A percentile compares a stretch with the other conserved stretches of the same genome.
Conservation (phyloP, 2,329 filamentous ascomycete species). For the Emmonsia crescens region DNA sequence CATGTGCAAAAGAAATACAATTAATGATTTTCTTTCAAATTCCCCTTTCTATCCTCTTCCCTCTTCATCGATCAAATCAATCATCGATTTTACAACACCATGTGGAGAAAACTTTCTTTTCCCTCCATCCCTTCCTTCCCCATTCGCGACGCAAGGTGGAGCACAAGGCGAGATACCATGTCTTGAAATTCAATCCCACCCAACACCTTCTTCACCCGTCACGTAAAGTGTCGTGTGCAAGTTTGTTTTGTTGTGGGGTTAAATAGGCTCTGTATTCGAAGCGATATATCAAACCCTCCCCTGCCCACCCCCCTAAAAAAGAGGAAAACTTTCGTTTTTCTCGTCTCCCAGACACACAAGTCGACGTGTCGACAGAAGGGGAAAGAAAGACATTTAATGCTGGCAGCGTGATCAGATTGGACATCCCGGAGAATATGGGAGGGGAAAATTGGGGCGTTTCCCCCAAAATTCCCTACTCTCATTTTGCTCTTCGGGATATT, state of each 20-base stretch:
- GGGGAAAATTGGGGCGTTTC: neutral
- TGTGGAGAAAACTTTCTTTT: too few species aligned
- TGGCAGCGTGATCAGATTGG: neutral
- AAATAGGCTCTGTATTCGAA: slow-evolving; percentile 43
- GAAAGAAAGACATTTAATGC: neutral
- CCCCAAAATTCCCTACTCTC: neutral
- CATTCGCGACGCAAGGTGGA: slow-evolving; percentile 43
- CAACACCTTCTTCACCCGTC: slow-evolving; percentile 11
- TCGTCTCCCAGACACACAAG: neutral
- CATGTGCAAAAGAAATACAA: neutral
- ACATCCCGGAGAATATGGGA: neutral
- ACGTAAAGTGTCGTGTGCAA: slow-evolving; percentile 10
- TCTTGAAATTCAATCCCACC: slow-evolving; percentile 33
- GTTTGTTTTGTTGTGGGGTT: neutral
- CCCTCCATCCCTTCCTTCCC: slow-evolving; percentile 12
- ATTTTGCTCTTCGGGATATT: neutral
- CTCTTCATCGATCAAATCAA: too few species aligned
- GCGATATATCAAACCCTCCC: slow-evolving; percentile 36
- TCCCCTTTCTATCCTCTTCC: neutral
- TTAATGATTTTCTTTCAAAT: neutral
- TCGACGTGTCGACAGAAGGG: neutral
- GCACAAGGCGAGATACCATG: slow-evolving; percentile 42
- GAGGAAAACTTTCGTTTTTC: neutral
- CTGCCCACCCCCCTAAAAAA: too few species aligned
- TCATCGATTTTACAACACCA: too few species aligned